phyloP scores from a whole-genome alignment of 202 grass and related monocot species.

The Saccharum hybrid region DNA sequence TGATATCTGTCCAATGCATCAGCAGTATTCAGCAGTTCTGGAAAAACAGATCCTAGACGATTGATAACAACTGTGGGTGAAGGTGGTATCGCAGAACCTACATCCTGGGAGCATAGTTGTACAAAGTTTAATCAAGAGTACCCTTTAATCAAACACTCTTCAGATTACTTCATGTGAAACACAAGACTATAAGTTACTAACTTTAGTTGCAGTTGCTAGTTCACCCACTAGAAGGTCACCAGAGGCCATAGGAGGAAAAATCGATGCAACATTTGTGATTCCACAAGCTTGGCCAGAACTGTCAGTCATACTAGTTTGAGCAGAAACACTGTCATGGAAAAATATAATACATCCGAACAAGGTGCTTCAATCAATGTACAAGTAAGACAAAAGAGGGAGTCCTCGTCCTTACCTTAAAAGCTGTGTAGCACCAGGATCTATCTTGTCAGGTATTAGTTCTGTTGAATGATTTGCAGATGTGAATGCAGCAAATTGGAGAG shows the following conservation, averaged over 20 bases:
- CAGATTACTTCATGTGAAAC: conserved; percentile 3
- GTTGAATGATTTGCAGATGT: conserved; percentile 57
- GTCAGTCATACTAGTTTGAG: conserved; percentile 54
- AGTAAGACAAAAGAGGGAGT: conserved; percentile 26
- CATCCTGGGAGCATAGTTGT: conserved; percentile 60
- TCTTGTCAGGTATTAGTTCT: conserved; percentile 66
- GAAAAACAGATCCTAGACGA: conserved; percentile 66
- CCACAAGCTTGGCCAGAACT: conserved; percentile 56
- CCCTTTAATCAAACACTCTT: conserved; percentile 38
- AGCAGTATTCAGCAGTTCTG: conserved; percentile 73
- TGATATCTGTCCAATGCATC: conserved; percentile 83
- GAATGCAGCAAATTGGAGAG: conserved; percentile 54
- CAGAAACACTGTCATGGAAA: conserved; percentile 51
- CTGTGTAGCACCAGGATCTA: conserved; percentile 56
- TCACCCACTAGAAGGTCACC: conserved; percentile 60
- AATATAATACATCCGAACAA: conserved; percentile 38
- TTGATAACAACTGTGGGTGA: conserved; percentile 61
- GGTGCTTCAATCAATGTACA: conserved; percentile 23
- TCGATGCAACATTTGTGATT: conserved; percentile 51
- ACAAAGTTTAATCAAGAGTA: conserved; percentile 43
- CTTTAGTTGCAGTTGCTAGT: conserved; percentile 33
- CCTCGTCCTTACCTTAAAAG: conserved; percentile 49
- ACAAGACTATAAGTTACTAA: conserved; percentile 41
- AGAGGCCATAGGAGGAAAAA: conserved; percentile 63
- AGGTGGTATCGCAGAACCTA: conserved; percentile 51